Conservation (phyloP, 1,284 basidiomycete species). For the Fistulina hepatica region DNA sequence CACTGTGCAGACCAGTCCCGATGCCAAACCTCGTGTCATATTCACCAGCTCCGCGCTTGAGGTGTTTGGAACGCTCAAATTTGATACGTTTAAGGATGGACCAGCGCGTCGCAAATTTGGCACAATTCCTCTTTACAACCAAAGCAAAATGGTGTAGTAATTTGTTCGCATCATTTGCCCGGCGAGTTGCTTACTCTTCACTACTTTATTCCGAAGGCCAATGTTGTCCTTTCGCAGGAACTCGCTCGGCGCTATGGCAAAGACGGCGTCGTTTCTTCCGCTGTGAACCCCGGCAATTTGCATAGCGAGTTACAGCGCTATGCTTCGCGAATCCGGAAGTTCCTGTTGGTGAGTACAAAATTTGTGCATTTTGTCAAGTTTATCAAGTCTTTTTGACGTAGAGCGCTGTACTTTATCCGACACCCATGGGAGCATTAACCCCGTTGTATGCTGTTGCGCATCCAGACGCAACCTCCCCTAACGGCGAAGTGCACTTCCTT, state of each 20-base stretch:
- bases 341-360: not conserved
- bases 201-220: not conserved
- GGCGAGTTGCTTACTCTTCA: not conserved
- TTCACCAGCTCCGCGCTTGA: too few relatives aligned
- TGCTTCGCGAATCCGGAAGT: not conserved
- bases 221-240: conserved; percentile 10
- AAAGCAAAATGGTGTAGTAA: too few relatives aligned
- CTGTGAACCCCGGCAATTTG: conserved; percentile 13
- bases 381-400: not conserved
- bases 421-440: conserved; percentile 6
- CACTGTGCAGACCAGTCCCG: conserved; percentile 19
- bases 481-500: conserved; percentile 23
- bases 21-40: too few relatives aligned
- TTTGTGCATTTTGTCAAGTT: not conserved
- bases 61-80: conserved; percentile 21
- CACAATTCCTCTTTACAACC: conserved; percentile 26
- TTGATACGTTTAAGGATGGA: conserved; percentile 28
- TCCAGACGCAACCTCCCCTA: conserved; percentile 21
- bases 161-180: conserved; percentile 21
- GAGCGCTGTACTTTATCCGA: conserved; percentile 5
- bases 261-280: conserved; percentile 9
- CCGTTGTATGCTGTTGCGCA: conserved; percentile 9
- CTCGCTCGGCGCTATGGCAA: conserved; percentile 12
- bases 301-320: conserved; percentile 12
- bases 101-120: conserved; percentile 22